Evolutionary conservation across 2,329 filamentous ascomycete genomes (phyloP).

Genomic region (Teratosphaeria nubilosa): DNA sequence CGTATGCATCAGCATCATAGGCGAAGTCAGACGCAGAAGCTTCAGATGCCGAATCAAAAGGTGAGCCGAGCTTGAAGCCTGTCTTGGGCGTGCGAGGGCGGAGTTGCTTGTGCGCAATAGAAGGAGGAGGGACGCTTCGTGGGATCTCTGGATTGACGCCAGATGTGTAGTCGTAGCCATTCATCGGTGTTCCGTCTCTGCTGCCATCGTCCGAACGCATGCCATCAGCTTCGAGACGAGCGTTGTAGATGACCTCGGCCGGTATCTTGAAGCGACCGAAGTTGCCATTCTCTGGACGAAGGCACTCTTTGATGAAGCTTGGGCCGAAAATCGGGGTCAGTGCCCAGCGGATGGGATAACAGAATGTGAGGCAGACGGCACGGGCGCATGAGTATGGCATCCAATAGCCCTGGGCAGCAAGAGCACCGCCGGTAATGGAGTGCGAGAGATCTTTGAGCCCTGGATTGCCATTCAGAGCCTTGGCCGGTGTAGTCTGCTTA

Average conservation of each 20-base stretch:
- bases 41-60: conserved; percentile 13
- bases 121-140: conserved; percentile 9
- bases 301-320: conserved; percentile 65
- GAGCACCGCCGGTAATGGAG: conserved; percentile 86
- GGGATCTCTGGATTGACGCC: conserved; percentile 7
- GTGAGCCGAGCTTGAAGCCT: conserved; percentile 17
- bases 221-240: conserved; percentile 26
- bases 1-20: conserved; percentile 4
- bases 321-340: conserved; percentile 85
- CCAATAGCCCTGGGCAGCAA: conserved; percentile 95
- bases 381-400: conserved; percentile 82
- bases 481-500: conserved; percentile 71
- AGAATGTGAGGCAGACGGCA: conserved; percentile 83
- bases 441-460: conserved; percentile 83
- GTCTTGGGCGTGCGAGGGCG: conserved; percentile 8
- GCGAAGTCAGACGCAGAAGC: conserved; percentile 4
- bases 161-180: conserved; percentile 2
- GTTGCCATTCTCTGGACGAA: conserved; percentile 49
- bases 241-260: conserved; percentile 28
- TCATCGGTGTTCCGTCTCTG: conserved; percentile 1
- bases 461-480: conserved; percentile 58
- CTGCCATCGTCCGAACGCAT: conserved; percentile 21
- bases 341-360: conserved; percentile 70
- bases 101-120: background rate
- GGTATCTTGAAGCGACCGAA: conserved; percentile 40